Percentiles rank a stretch among this genome's conserved stretches.
Evolutionary conservation across 1,284 basidiomycete species (phyloP).

Genomic region (Sporisorium scitamineum): DNA sequence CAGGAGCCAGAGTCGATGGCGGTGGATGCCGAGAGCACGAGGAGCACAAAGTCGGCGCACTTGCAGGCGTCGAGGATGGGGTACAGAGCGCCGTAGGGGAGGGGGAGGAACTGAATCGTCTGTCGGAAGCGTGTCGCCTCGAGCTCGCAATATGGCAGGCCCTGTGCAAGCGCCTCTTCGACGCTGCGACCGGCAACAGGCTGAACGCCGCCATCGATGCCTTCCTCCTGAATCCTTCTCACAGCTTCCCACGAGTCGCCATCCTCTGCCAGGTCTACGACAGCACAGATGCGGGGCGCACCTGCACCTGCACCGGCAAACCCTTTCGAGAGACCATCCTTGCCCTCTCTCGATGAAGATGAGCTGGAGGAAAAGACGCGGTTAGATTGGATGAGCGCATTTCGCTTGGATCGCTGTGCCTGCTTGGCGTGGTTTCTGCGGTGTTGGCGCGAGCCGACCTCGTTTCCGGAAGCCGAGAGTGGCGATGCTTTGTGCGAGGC

Average conservation of each 20-base stretch:
- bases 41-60: slow-evolving; percentile 89
- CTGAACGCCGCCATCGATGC: slow-evolving; percentile 73
- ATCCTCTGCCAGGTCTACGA: slow-evolving; percentile 81
- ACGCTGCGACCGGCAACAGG: slow-evolving; percentile 55
- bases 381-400: slow-evolving; percentile 59
- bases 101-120: slow-evolving; percentile 83
- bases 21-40: slow-evolving; percentile 81
- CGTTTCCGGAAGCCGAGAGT: slow-evolving; percentile 55
- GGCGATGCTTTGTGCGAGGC: slow-evolving; percentile 55
- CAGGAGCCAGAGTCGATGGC: slow-evolving; percentile 80
- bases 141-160: slow-evolving; percentile 54
- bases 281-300: slow-evolving; percentile 81
- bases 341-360: slow-evolving; percentile 29
- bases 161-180: slow-evolving; percentile 42
- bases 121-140: slow-evolving; percentile 86
- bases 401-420: slow-evolving; percentile 60
- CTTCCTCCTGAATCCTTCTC: slow-evolving; percentile 76
- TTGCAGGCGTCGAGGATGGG: slow-evolving; percentile 86
- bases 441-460: slow-evolving; percentile 54
- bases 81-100: slow-evolving; percentile 74
- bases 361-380: slow-evolving; percentile 50
- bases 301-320: slow-evolving; percentile 74
- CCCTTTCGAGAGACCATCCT: slow-evolving; percentile 72
- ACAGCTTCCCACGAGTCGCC: slow-evolving; percentile 75
- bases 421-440: slow-evolving; percentile 65